These are phyloP conservation scores for Pseudogymnoascus sp. DNA, from an alignment of 2,329 filamentous ascomycete genomes.

Conservation along the genomic window DNA sequence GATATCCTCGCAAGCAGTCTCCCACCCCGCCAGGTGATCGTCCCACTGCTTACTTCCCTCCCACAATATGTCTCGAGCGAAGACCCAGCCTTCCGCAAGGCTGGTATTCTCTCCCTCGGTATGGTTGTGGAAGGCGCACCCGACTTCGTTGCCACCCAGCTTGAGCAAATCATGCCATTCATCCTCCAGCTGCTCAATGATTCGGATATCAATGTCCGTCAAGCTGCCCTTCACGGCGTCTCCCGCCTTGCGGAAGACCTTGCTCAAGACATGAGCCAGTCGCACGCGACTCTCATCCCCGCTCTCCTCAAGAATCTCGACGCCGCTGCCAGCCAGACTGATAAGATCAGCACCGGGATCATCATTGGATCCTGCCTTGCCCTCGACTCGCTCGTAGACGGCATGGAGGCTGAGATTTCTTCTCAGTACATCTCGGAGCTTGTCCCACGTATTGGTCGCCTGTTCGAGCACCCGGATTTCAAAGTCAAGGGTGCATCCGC, in stretches of 20 bases:
- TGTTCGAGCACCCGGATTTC: constrained; percentile 77
- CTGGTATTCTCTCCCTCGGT: constrained; percentile 84
- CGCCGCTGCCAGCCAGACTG: constrained; percentile 61
- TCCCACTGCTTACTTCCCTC: constrained; percentile 82
- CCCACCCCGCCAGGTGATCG: constrained; percentile 87
- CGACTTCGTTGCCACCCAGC: constrained; percentile 92
- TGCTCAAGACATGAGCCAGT: constrained; percentile 77
- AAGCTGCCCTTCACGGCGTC: constrained; percentile 79
- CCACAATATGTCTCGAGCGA: constrained; percentile 69
- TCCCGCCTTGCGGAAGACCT: constrained; percentile 90
- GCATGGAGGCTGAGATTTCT: constrained; percentile 73
- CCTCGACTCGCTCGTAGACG: constrained; percentile 84
- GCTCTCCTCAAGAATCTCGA: constrained; percentile 84
- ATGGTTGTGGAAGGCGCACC: constrained; percentile 95
- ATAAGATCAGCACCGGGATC: constrained; percentile 73
- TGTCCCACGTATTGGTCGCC: constrained; percentile 74
- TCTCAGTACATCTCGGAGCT: constrained; percentile 75
- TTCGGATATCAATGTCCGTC: constrained; percentile 73
- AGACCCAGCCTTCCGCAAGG: constrained; percentile 75
- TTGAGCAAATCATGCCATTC: constrained; percentile 76
- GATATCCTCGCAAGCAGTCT: constrained; percentile 84
- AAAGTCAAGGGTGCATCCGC: constrained; percentile 87
- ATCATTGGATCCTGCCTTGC: constrained; percentile 86
- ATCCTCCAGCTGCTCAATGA: constrained; percentile 80
- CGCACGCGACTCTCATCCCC: constrained; percentile 79